A percentile compares a stretch with the other conserved stretches of the same genome.
Evolutionary conservation across 768 basidiomycete genomes (phyloP).

Genomic region (Coprinopsis strossmayeri): DNA sequence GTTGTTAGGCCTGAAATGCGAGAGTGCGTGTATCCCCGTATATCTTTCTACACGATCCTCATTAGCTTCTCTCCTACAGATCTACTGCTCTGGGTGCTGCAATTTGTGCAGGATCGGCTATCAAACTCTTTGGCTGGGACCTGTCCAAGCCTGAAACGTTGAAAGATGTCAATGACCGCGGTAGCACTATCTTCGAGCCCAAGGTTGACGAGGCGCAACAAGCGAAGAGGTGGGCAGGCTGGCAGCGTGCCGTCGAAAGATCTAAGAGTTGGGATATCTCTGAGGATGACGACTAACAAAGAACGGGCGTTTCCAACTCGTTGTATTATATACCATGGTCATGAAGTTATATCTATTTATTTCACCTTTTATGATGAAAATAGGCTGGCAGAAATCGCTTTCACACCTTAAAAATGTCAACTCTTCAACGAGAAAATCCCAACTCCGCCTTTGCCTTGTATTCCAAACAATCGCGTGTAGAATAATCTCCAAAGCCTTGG

Average conservation of each 20-base stretch:
- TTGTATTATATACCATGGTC: too few species aligned
- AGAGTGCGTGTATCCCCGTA: slow-evolving; percentile 55
- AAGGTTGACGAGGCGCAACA: slow-evolving; percentile 44
- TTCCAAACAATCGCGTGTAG: too few species aligned
- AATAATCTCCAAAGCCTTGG: too few species aligned
- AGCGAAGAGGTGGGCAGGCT: slow-evolving; percentile 64
- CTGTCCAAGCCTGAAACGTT: slow-evolving; percentile 78
- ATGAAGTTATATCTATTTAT: too few species aligned
- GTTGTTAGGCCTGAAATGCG: slow-evolving; percentile 94
- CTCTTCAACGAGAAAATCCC: too few species aligned
- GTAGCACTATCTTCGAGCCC: slow-evolving; percentile 66
- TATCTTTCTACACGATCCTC: not conserved
- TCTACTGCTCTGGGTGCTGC: slow-evolving; percentile 96
- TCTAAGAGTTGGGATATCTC: slow-evolving; percentile 67
- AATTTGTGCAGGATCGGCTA: slow-evolving; percentile 84
- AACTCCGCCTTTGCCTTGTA: too few species aligned
- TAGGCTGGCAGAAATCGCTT: too few species aligned
- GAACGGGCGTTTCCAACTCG: too few species aligned
- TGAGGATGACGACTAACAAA: not conserved
- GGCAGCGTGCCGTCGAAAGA: slow-evolving; percentile 86
- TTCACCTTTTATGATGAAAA: too few species aligned
- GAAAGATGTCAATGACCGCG: slow-evolving; percentile 79
- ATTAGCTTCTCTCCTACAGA: slow-evolving; percentile 30
- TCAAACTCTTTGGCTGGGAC: slow-evolving; percentile 90
- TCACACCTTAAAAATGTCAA: too few species aligned